Base-by-base conservation (phyloP, 2,329 filamentous ascomycete species). In the Pyricularia grisea region DNA sequence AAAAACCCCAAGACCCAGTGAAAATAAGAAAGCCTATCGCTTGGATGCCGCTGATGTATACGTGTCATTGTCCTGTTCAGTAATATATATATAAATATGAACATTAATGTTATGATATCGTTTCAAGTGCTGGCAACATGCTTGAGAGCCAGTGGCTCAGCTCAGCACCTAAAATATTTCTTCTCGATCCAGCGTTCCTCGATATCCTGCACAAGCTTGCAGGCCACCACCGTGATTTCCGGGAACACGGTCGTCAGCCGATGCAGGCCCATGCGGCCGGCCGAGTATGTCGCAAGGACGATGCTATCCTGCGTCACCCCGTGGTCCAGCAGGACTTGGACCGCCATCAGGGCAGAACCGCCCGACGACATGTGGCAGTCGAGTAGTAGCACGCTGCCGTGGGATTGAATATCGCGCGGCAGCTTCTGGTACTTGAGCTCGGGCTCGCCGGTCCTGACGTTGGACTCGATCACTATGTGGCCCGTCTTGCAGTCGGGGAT, bases 361-460 rank as follows among this genome's bases (percentile, higher is more conserved):
- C 95, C 95, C 71, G 90, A 94, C 30, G 92, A 93, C 91, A 98
- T 97, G 77, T 99, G 95, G 17, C 94, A 90, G 78, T 98, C 95
- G 25, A 98, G 82, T 9, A 99, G 83, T 70, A 99, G 82, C 23
- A 99, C 93, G 4, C 67, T 71, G 72, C 92, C 89, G 75, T 97
- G 91, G 61, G 85, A 79, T 70, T 86, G 81, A 69, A 98, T 91
- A 71, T 92, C 86, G 2, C 86, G 82, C 0, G 92, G 91, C 3
- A 99, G 82, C 72, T 92, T 92, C 70, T 94, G 85, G 76, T 94
- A 98, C 78, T 97, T 94, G 68, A 99, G 81, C 78, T 97, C 94
- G 1, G 95, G 95, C 77, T 98, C 95, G 69, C 93, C 92, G 4
- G 91, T 95, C 30, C 88, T 86, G 70, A 89, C 84, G 76, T 94